phyloP scores from a whole-genome alignment of 2,329 filamentous ascomycete genomes.

The Cordyceps tenuipes region DNA sequence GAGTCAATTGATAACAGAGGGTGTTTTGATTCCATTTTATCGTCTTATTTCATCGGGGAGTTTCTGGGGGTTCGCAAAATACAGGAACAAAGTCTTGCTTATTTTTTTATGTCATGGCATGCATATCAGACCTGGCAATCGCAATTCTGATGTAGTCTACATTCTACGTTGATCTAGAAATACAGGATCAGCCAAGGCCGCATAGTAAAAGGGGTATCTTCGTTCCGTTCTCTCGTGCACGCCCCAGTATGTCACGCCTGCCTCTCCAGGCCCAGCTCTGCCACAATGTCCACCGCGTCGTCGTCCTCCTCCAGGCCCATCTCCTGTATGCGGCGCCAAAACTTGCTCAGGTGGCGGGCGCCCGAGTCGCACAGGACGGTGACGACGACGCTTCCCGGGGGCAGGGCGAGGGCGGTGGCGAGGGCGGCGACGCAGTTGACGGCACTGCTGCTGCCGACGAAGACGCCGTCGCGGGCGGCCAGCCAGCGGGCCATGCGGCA shows the following conservation, averaged over 20 bases:
- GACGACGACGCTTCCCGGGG: slow-evolving; percentile 58
- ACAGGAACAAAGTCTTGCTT: slow-evolving; percentile 2
- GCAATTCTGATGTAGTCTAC: not conserved
- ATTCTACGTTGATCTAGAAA: not conserved
- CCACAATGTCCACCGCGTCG: slow-evolving; percentile 39
- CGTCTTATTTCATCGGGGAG: not conserved
- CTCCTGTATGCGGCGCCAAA: slow-evolving; percentile 67
- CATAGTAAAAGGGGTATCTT: slow-evolving; percentile 1
- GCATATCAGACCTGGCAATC: not conserved
- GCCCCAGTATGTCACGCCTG: slow-evolving; percentile 1
- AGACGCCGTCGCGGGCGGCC: slow-evolving; percentile 91
- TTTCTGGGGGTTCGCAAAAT: not conserved
- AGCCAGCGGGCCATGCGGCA: slow-evolving; percentile 92
- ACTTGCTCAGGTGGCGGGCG: slow-evolving; percentile 74
- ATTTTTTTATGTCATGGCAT: slow-evolving; percentile 4
- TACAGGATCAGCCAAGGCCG: not conserved
- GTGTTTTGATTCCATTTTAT: not conserved
- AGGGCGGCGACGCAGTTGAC: slow-evolving; percentile 88
- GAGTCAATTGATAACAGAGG: slow-evolving; percentile 7
- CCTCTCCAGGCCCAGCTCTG: slow-evolving; percentile 37
- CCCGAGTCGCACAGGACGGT: slow-evolving; percentile 81
- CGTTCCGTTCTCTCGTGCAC: slow-evolving; percentile 7
- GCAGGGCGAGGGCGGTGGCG: slow-evolving; percentile 55
- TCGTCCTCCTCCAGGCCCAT: slow-evolving; percentile 58
- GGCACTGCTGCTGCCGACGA: slow-evolving; percentile 89